A percentile compares a stretch with the other conserved stretches of the same genome.
phyloP scores from a whole-genome alignment of 2,329 filamentous ascomycete species.

The Phialophora macrospora region DNA sequence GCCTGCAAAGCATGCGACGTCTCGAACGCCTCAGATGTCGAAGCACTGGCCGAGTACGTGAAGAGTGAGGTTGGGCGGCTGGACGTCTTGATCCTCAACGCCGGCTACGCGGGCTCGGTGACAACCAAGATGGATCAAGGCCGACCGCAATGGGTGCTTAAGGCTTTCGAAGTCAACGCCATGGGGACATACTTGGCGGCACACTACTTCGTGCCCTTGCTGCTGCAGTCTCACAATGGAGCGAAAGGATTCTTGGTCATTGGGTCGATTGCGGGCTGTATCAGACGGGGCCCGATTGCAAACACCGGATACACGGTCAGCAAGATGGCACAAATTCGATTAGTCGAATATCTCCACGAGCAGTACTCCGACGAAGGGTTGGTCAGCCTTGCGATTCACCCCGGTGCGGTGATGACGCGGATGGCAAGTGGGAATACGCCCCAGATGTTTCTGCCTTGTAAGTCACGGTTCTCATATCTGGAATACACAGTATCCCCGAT shows the following conservation, averaged over 20 bases:
- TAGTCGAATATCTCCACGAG: slow-evolving; percentile 49
- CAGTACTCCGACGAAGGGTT: slow-evolving; percentile 42
- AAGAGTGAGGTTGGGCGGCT: slow-evolving; percentile 29
- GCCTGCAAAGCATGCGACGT: slow-evolving; percentile 44
- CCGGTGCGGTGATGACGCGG: slow-evolving; percentile 46
- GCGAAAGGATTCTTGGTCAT: slow-evolving; percentile 45
- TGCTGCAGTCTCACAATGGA: slow-evolving; percentile 40
- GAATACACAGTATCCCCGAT: neutral
- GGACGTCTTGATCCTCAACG: slow-evolving; percentile 41
- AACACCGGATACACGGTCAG: slow-evolving; percentile 48
- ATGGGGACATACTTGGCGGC: slow-evolving; percentile 47
- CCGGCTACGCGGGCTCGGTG: slow-evolving; percentile 44
- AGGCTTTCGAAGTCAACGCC: slow-evolving; percentile 47
- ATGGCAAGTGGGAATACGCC: slow-evolving; percentile 43
- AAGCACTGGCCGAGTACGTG: slow-evolving; percentile 34
- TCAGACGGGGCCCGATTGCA: slow-evolving; percentile 48
- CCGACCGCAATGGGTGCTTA: slow-evolving; percentile 43
- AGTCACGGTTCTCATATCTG: slow-evolving; percentile 9
- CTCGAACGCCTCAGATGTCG: slow-evolving; percentile 40
- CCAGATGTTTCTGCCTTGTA: slow-evolving; percentile 34
- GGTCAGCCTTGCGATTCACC: slow-evolving; percentile 44
- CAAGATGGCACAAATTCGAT: slow-evolving; percentile 46
- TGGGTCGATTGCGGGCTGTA: slow-evolving; percentile 43
- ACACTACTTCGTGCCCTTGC: slow-evolving; percentile 45
- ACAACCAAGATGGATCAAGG: slow-evolving; percentile 45